Conservation (phyloP, 2,329 filamentous ascomycete genomes). For the Neopestalotiopsis sp. region DNA sequence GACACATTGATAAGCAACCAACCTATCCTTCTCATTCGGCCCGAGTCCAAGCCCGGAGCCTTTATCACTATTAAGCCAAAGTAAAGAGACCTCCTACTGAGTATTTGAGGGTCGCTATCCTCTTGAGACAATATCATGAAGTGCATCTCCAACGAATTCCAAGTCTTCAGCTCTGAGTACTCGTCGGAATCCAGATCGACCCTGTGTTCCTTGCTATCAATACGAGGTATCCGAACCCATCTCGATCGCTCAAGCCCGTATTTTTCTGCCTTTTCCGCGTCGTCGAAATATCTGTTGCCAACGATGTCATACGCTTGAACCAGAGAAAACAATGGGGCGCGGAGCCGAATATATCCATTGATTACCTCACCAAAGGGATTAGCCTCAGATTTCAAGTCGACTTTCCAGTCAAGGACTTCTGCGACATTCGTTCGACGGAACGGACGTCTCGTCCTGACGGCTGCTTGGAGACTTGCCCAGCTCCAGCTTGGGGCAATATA, state of each 20-base stretch:
- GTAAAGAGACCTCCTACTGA: neutral
- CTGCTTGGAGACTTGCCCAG: conserved; percentile 24
- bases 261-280: too few species aligned
- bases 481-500: conserved; percentile 28
- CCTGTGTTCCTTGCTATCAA: neutral
- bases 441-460: neutral
- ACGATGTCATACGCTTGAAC: neutral
- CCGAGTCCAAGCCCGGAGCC: too few species aligned
- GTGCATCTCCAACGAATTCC: neutral
- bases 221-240: neutral
- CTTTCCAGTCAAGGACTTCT: conserved; percentile 19
- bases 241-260: neutral
- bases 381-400: conserved; percentile 17
- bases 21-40: too few species aligned
- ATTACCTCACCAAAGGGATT: conserved; percentile 25
- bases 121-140: neutral
- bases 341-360: conserved; percentile 23
- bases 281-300: too few species aligned
- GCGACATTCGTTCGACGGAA: conserved; percentile 14
- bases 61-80: neutral
- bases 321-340: conserved; percentile 17
- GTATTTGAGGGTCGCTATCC: too few species aligned
- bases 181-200: neutral
- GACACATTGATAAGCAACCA: too few species aligned
- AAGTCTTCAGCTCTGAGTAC: neutral